A percentile compares a stretch with the other conserved stretches of the same genome.
Evolutionary conservation across 1,139 yeast species (phyloP).

Genomic region (Candida sanyaensis): DNA sequence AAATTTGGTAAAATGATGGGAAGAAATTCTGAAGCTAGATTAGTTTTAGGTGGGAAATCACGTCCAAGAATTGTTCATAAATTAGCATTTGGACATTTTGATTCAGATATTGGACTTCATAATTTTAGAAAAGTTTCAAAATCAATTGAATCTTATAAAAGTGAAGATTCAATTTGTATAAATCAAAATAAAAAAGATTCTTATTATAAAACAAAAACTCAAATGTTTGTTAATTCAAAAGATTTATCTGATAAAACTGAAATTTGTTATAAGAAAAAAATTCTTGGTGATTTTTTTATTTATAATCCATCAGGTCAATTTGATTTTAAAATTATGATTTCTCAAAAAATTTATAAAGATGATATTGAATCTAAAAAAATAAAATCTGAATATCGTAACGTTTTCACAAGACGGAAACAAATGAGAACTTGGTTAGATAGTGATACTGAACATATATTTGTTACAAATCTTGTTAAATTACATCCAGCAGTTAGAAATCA

Average conservation of each 20-base stretch:
- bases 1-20: conserved; percentile 1
- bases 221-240: not conserved
- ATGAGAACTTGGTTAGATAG: not conserved
- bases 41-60: not conserved
- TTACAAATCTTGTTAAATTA: not conserved
- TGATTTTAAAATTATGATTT: not conserved
- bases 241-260: not conserved
- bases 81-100: not conserved
- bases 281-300: not conserved
- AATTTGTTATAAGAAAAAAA: not conserved
- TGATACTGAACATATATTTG: not conserved
- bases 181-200: not conserved
- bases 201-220: not conserved
- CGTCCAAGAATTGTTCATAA: not conserved
- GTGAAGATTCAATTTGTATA: too few species aligned
- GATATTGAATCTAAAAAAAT: not conserved
- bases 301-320: not conserved
- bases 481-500: not conserved
- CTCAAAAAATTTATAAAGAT: not conserved
- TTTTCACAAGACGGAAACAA: not conserved
- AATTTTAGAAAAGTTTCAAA: not conserved
- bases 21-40: not conserved
- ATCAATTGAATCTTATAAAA: not conserved
- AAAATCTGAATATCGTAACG: not conserved
- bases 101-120: not conserved